These are phyloP conservation scores for Ophiostoma novo-ulmi DNA, from an alignment of 2,329 filamentous ascomycete species.

Conservation along the genomic window DNA sequence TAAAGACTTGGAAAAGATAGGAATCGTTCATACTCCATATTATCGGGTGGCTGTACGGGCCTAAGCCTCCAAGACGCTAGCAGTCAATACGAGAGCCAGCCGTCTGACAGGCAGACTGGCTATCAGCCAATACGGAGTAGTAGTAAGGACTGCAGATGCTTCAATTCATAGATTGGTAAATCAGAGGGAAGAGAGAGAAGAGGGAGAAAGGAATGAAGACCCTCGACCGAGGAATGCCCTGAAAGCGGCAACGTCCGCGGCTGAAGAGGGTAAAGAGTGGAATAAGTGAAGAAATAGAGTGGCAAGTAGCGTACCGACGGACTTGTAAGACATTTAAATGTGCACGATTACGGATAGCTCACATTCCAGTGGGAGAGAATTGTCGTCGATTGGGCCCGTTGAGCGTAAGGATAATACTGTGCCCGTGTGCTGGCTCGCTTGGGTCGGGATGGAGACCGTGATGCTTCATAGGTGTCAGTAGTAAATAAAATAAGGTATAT, in stretches of 20 bases:
- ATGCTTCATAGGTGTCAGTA: background rate
- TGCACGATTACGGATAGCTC: slow-evolving; percentile 2
- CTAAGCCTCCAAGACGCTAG: background rate
- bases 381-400: background rate
- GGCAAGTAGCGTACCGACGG: background rate
- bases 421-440: background rate
- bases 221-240: background rate
- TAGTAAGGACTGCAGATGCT: background rate
- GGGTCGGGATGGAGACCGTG: background rate
- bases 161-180: background rate
- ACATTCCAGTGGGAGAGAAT: slow-evolving; percentile 1
- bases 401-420: background rate
- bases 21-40: background rate
- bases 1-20: background rate
- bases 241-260: slow-evolving; percentile 3
- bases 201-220: background rate
- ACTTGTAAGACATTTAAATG: background rate
- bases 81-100: slow-evolving; percentile 5
- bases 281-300: background rate
- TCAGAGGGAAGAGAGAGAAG: background rate
- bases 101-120: background rate
- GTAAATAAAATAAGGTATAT: background rate
- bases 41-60: background rate
- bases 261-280: background rate
- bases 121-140: background rate